A percentile compares a stretch with the other conserved stretches of the same genome.
These are phyloP conservation scores for Arabis hirsuta DNA, from an alignment of 345 rosid genomes.

Conservation along the genomic window DNA sequence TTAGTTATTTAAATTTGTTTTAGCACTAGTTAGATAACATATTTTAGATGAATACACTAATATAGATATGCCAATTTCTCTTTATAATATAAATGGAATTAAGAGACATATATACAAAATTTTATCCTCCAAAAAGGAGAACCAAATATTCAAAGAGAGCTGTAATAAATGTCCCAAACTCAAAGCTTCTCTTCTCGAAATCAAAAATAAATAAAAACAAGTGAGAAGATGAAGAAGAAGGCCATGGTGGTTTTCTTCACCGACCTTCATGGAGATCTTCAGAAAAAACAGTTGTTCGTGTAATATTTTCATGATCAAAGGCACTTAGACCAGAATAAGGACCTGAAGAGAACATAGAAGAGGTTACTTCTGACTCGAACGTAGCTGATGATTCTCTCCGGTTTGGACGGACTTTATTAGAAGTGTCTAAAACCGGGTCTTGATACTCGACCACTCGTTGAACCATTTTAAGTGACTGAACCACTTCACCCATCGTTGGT, in stretches of 20 bases:
- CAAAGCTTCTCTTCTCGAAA: constrained; percentile 20
- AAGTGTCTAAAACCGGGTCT: constrained; percentile 51
- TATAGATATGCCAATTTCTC: too few relatives aligned
- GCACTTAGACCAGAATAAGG: constrained; percentile 86
- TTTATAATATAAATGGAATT: background rate
- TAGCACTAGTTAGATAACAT: too few relatives aligned
- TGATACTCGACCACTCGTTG: constrained; percentile 83
- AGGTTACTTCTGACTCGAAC: constrained; percentile 91
- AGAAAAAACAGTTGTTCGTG: constrained; percentile 79
- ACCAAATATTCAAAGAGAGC: constrained; percentile 25
- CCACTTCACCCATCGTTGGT: constrained; percentile 99
- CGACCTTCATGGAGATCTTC: constrained; percentile 99
- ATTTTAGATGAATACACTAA: too few relatives aligned
- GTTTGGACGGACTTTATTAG: constrained; percentile 62
- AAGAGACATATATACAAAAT: constrained; percentile 34
- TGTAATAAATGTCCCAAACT: constrained; percentile 34
- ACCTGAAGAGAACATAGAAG: constrained; percentile 97
- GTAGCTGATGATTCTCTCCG: constrained; percentile 84
- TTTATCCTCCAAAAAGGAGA: constrained; percentile 32
- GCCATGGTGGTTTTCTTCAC: constrained; percentile 41
- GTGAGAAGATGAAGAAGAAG: constrained; percentile 6
- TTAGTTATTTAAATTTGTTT: too few relatives aligned
- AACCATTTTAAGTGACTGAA: constrained; percentile 99
- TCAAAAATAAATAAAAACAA: constrained; percentile 3
- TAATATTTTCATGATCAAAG: constrained; percentile 74